phyloP scores from a whole-genome alignment of 1,284 basidiomycete genomes.

The Amylostereum areolatum region DNA sequence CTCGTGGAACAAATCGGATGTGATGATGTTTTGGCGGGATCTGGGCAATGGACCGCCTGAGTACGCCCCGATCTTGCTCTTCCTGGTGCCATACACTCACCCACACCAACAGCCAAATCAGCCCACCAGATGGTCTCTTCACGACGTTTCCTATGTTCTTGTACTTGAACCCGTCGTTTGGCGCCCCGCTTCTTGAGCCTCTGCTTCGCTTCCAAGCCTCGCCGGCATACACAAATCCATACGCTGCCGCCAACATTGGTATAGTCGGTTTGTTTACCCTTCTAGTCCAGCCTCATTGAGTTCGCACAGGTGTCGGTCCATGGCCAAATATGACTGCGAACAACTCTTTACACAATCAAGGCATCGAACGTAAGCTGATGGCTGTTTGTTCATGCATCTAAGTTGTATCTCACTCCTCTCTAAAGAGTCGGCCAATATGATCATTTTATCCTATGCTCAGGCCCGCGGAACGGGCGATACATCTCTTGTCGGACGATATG shows the following conservation, averaged over 20 bases:
- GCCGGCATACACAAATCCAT: background rate
- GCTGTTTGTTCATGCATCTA: background rate
- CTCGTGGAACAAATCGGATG: slow-evolving; percentile 1
- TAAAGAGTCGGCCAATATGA: slow-evolving; percentile 14
- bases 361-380: slow-evolving; percentile 7
- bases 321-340: slow-evolving; percentile 3
- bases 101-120: too few species aligned
- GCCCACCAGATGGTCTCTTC: background rate
- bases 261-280: too few species aligned
- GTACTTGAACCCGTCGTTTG: slow-evolving; percentile 4
- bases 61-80: too few species aligned
- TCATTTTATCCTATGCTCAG: slow-evolving; percentile 17
- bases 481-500: slow-evolving; percentile 7
- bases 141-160: slow-evolving; percentile 9
- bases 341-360: slow-evolving; percentile 1
- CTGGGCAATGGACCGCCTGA: too few species aligned
- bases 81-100: too few species aligned
- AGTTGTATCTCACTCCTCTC: background rate
- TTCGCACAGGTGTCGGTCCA: too few species aligned
- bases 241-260: slow-evolving; percentile 3
- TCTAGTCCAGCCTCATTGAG: too few species aligned
- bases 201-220: slow-evolving; percentile 6
- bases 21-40: slow-evolving; percentile 12
- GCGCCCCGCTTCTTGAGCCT: slow-evolving; percentile 7
- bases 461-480: slow-evolving; percentile 14